phyloP scores from a whole-genome alignment of 1,284 basidiomycete genomes.

The Moesziomyces aphidis region DNA sequence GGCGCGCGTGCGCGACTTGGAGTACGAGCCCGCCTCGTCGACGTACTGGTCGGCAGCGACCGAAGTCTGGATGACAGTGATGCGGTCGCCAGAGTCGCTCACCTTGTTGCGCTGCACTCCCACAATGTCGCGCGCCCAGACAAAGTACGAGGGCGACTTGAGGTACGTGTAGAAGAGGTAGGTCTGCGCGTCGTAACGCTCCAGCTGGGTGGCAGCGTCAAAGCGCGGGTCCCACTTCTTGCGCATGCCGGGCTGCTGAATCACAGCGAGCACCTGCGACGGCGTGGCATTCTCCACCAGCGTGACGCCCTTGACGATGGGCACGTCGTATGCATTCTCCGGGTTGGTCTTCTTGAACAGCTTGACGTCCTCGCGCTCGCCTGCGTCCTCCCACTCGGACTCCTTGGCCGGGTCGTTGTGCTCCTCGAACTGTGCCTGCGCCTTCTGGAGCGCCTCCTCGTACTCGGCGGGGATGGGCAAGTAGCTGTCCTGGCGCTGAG shows the following conservation, averaged over 20 bases:
- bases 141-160: conserved; percentile 61
- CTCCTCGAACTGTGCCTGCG: conserved; percentile 37
- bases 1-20: conserved; percentile 55
- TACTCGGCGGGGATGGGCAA: conserved; percentile 46
- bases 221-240: conserved; percentile 64
- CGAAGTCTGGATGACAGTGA: conserved; percentile 53
- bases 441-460: conserved; percentile 49
- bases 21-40: conserved; percentile 58
- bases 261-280: conserved; percentile 50
- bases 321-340: conserved; percentile 54
- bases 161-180: conserved; percentile 58
- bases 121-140: conserved; percentile 63
- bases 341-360: conserved; percentile 56
- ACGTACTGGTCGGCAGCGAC: conserved; percentile 55
- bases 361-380: conserved; percentile 56
- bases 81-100: conserved; percentile 28
- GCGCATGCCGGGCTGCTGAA: conserved; percentile 61
- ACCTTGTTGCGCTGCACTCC: conserved; percentile 58
- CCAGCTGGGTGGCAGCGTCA: conserved; percentile 46
- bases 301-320: conserved; percentile 55
- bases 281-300: conserved; percentile 60
- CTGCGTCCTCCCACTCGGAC: conserved; percentile 57
- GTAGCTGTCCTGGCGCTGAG: conserved; percentile 34
- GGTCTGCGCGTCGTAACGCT: conserved; percentile 34
- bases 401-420: conserved; percentile 45